Percentiles rank a stretch among this genome's conserved stretches.
phyloP scores from a whole-genome alignment of 23 red algal genomes.

The Agarophyton chilense region DNA sequence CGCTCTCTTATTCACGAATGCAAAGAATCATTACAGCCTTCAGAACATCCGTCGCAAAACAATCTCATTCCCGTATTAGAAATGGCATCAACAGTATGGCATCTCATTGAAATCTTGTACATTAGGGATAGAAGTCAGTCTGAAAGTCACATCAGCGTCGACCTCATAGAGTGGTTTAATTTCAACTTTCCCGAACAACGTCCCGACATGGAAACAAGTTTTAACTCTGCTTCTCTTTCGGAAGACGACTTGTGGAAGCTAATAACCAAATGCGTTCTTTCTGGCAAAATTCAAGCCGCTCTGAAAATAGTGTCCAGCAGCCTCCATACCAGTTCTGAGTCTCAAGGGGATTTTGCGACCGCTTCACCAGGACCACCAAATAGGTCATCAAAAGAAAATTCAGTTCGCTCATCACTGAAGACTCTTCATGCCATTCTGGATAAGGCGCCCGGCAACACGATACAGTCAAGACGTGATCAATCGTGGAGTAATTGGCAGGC shows the following conservation, averaged over 20 bases:
- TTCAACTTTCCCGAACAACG: neutral
- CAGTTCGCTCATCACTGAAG: neutral
- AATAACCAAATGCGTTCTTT: slow-evolving; percentile 4
- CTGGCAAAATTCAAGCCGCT: neutral
- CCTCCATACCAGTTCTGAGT: neutral
- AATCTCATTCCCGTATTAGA: neutral
- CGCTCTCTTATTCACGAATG: neutral
- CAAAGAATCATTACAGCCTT: neutral
- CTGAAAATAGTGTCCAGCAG: neutral
- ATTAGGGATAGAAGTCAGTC: slow-evolving; percentile 24
- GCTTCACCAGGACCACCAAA: neutral
- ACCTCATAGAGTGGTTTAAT: slow-evolving; percentile 2
- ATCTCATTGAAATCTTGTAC: slow-evolving; percentile 20
- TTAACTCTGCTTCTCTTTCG: neutral
- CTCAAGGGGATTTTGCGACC: too few species aligned
- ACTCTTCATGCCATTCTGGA: slow-evolving; percentile 1
- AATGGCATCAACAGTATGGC: neutral
- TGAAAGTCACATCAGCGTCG: slow-evolving; percentile 20
- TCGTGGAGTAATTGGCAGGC: slow-evolving; percentile 51
- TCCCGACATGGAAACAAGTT: neutral
- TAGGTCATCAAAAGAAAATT: neutral
- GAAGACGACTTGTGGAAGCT: slow-evolving; percentile 8
- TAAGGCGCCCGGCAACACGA: slow-evolving; percentile 7
- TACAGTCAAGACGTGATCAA: slow-evolving; percentile 19
- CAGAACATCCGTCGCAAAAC: neutral